phyloP scores from a whole-genome alignment of 169 alveolate species.

The Hepatocystis sp. region DNA sequence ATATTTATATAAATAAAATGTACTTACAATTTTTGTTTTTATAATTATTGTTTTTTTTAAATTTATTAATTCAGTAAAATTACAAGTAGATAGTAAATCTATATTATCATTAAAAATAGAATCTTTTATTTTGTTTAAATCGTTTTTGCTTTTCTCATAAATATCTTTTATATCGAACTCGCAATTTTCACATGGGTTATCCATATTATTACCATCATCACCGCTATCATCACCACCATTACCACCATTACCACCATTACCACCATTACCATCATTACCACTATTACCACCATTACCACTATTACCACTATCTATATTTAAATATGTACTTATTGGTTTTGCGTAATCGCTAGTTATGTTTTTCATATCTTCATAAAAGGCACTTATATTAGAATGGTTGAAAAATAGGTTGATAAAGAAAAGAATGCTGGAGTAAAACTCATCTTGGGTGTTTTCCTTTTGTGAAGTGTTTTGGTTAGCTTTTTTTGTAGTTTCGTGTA shows the following conservation, averaged over 20 bases:
- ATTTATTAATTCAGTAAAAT: conserved; percentile 51
- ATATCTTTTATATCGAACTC: not conserved
- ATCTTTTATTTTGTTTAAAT: conserved; percentile 11
- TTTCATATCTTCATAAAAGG: conserved; percentile 23
- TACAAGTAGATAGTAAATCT: conserved; percentile 47
- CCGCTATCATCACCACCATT: not conserved
- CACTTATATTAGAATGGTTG: conserved; percentile 23
- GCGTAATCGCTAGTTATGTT: not conserved
- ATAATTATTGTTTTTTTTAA: conserved; percentile 50
- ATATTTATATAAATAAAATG: conserved; percentile 46
- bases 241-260: no score
- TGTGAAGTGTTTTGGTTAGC: not conserved
- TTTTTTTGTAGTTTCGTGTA: not conserved
- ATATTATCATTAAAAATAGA: conserved; percentile 38
- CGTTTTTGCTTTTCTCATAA: conserved; percentile 1
- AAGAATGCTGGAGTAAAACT: conserved; percentile 8
- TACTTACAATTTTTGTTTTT: conserved; percentile 47
- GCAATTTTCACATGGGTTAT: not conserved
- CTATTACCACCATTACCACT: no score
- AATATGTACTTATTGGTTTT: no score
- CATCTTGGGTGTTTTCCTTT: no score
- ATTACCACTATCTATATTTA: no score
- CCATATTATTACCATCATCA: not conserved
- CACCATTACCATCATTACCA: no score
- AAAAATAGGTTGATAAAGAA: conserved; percentile 34